A percentile compares a stretch with the other conserved stretches of the same genome.
Conservation (phyloP, 306 rosid genomes). For the Geum urbanum region DNA sequence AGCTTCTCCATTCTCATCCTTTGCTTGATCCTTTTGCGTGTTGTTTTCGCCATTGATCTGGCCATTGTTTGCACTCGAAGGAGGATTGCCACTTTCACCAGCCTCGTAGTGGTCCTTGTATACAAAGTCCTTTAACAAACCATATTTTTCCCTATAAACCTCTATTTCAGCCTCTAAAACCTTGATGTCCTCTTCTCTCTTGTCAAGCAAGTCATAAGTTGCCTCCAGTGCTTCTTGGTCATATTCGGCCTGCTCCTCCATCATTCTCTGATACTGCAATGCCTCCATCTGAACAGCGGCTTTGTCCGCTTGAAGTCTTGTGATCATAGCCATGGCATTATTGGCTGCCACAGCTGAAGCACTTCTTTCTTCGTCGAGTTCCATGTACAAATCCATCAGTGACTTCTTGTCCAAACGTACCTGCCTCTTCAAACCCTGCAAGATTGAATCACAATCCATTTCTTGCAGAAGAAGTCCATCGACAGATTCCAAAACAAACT, state of each 20-base stretch:
- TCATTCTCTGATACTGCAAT: constrained; percentile 90
- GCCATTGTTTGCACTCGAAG: constrained; percentile 17
- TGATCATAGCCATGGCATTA: constrained; percentile 99
- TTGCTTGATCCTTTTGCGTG: constrained; percentile 30
- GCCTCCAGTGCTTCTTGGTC: constrained; percentile 85
- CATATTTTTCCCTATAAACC: constrained; percentile 55
- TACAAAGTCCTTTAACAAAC: constrained; percentile 36
- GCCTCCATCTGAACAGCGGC: constrained; percentile 98
- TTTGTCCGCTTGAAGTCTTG: constrained; percentile 83
- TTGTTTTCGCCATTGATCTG: constrained; percentile 23
- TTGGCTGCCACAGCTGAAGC: constrained; percentile 92
- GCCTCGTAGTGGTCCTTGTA: constrained; percentile 22
- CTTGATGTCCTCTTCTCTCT: constrained; percentile 66
- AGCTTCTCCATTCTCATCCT: constrained; percentile 28
- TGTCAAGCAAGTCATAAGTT: constrained; percentile 56
- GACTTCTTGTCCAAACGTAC: constrained; percentile 79
- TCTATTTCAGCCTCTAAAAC: constrained; percentile 57
- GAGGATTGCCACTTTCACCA: constrained; percentile 29
- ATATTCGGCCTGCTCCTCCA: constrained; percentile 96
- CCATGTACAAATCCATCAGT: constrained; percentile 79
- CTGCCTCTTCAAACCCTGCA: constrained; percentile 50
- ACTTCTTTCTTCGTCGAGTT: constrained; percentile 90
- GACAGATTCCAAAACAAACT: constrained; percentile 36
- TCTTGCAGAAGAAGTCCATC: constrained; percentile 39
- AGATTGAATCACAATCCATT: constrained; percentile 42